Evolutionary conservation across 2,329 filamentous ascomycete genomes (phyloP).

Genomic region (Metarhizium robertsii): DNA sequence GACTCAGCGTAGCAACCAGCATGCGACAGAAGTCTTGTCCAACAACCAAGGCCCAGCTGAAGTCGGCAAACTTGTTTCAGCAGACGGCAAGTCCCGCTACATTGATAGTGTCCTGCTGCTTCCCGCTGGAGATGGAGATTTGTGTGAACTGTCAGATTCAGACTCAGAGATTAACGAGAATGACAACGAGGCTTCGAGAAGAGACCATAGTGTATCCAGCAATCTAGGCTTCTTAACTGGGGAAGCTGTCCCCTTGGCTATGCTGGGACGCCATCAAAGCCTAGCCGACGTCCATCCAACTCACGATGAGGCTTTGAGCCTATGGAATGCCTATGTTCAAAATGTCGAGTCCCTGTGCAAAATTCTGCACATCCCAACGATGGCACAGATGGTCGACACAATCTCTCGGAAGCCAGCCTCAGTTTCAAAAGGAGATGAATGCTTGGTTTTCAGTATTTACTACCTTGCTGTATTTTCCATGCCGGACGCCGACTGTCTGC

Average conservation of each 20-base stretch:
- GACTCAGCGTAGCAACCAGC: too few species aligned
- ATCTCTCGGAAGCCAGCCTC: slow-evolving; percentile 10
- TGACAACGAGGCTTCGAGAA: background rate
- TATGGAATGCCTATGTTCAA: slow-evolving; percentile 16
- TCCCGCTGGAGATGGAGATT: slow-evolving; percentile 1
- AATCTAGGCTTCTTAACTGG: too few species aligned
- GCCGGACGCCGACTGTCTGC: slow-evolving; percentile 29
- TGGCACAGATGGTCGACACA: slow-evolving; percentile 10
- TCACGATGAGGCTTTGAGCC: slow-evolving; percentile 10
- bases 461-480: slow-evolving; percentile 30
- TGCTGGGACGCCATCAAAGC: background rate
- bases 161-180: background rate
- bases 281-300: slow-evolving; percentile 13
- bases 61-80: slow-evolving; percentile 5
- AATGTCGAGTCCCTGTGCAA: slow-evolving; percentile 17
- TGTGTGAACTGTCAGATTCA: slow-evolving; percentile 4
- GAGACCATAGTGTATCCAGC: too few species aligned
- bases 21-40: too few species aligned
- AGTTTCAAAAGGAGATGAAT: slow-evolving; percentile 21
- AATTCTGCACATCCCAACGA: slow-evolving; percentile 17
- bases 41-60: too few species aligned
- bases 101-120: slow-evolving; percentile 23
- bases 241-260: background rate
- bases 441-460: slow-evolving; percentile 34
- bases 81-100: slow-evolving; percentile 29